A percentile compares a stretch with the other conserved stretches of the same genome.
Evolutionary conservation across 1,139 yeast species (phyloP).

Genomic region (Yamadazyma dushanensis): DNA sequence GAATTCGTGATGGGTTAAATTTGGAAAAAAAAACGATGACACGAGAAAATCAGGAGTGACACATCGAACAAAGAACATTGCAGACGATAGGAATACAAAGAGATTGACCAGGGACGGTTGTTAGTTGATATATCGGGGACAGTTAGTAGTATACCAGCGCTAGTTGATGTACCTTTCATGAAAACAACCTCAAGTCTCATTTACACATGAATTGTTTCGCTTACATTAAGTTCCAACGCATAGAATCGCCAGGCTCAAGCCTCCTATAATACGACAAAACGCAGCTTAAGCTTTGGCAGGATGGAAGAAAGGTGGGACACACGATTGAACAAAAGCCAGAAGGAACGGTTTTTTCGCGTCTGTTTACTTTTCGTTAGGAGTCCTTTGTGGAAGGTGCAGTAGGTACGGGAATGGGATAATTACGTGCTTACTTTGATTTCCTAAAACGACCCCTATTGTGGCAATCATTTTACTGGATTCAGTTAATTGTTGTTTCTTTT

Average conservation of each 20-base stretch:
- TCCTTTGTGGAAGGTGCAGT: not conserved
- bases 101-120: too few species aligned
- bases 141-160: too few species aligned
- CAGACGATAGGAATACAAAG: too few species aligned
- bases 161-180: too few species aligned
- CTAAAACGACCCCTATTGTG: too few species aligned
- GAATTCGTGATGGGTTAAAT: slow-evolving; percentile 7
- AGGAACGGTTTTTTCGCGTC: slow-evolving; percentile 5
- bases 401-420: not conserved
- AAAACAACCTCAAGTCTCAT: too few species aligned
- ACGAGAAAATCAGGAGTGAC: slow-evolving; percentile 1
- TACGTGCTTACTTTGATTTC: not conserved
- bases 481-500: not conserved
- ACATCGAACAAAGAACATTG: too few species aligned
- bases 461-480: slow-evolving; percentile 1
- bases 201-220: too few species aligned
- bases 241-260: too few species aligned
- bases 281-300: not conserved
- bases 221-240: too few species aligned
- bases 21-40: slow-evolving; percentile 2
- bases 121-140: too few species aligned
- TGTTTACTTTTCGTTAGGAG: slow-evolving; percentile 3
- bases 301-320: not conserved
- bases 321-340: not conserved
- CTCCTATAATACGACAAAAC: too few species aligned